phyloP scores from a whole-genome alignment of 805 yeast species.

The Zygotorulaspora sp. region DNA sequence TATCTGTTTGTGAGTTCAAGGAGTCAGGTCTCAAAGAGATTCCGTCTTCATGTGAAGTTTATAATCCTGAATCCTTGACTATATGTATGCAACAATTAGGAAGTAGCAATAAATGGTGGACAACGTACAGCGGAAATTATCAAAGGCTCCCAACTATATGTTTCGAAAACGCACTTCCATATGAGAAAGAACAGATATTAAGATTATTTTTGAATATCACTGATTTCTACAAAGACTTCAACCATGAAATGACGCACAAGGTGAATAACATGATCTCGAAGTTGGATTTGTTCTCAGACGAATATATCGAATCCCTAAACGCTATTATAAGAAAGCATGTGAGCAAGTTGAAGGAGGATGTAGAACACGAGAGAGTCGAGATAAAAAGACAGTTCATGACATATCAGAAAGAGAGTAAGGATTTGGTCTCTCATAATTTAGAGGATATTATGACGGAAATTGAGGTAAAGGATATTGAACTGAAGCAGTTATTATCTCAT shows the following conservation, averaged over 20 bases:
- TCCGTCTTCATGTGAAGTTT: slow-evolving; percentile 27
- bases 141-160: slow-evolving; percentile 52
- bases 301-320: slow-evolving; percentile 7
- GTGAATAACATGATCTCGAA: slow-evolving; percentile 8
- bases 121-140: slow-evolving; percentile 64
- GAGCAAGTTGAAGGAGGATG: slow-evolving; percentile 6
- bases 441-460: slow-evolving; percentile 5
- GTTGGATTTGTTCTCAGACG: slow-evolving; percentile 10
- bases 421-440: slow-evolving; percentile 5
- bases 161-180: slow-evolving; percentile 47
- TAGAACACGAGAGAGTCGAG: slow-evolving; percentile 6
- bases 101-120: slow-evolving; percentile 60
- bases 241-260: slow-evolving; percentile 12
- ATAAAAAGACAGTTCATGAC: slow-evolving; percentile 9
- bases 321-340: slow-evolving; percentile 8
- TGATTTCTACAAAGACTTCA: slow-evolving; percentile 26
- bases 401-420: slow-evolving; percentile 7
- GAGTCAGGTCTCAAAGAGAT: slow-evolving; percentile 39
- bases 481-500: slow-evolving; percentile 9
- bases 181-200: slow-evolving; percentile 48
- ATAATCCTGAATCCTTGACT: slow-evolving; percentile 18
- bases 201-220: slow-evolving; percentile 47
- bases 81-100: slow-evolving; percentile 43
- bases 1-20: slow-evolving; percentile 54
- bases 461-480: slow-evolving; percentile 4